These are phyloP conservation scores for Macrolepiota fuliginosa DNA, from an alignment of 768 basidiomycete genomes.

Conservation along the genomic window DNA sequence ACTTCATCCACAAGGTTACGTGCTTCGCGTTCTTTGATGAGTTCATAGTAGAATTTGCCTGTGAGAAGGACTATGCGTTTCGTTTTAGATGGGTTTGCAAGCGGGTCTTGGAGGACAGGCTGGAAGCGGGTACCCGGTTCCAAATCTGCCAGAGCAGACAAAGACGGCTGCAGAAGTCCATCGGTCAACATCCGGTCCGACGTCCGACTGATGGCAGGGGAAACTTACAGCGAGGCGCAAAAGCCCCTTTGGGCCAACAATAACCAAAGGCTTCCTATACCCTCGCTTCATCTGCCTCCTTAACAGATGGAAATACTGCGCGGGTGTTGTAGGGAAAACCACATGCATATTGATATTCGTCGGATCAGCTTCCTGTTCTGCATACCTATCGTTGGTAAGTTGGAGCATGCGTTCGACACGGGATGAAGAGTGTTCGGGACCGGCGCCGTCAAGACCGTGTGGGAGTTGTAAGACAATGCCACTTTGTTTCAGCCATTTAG, in stretches of 20 bases:
- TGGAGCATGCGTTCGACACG: constrained; percentile 91
- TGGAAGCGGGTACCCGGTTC: constrained; percentile 58
- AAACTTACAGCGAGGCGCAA: constrained; percentile 67
- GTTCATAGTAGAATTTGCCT: constrained; percentile 89
- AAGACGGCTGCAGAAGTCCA: constrained; percentile 54
- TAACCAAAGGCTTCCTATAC: constrained; percentile 82
- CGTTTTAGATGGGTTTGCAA: constrained; percentile 33
- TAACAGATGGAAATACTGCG: constrained; percentile 93
- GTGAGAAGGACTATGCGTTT: constrained; percentile 71
- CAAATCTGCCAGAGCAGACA: constrained; percentile 65
- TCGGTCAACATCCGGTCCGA: too few species aligned
- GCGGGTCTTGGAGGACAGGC: constrained; percentile 61
- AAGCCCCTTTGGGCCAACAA: constrained; percentile 83
- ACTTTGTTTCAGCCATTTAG: constrained; percentile 93
- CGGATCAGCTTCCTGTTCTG: constrained; percentile 26
- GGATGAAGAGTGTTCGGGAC: constrained; percentile 90
- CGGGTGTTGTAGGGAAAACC: constrained; percentile 83
- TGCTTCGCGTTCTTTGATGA: constrained; percentile 64
- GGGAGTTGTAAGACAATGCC: constrained; percentile 84
- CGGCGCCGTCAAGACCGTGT: constrained; percentile 90
- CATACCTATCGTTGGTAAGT: constrained; percentile 75
- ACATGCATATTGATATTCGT: constrained; percentile 82
- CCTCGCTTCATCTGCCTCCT: constrained; percentile 82
- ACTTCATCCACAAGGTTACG: constrained; percentile 47
- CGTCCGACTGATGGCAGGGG: not conserved